These are phyloP conservation scores for Neurospora sp. DNA, from an alignment of 495 filamentous ascomycete genomes.

Conservation along the genomic window DNA sequence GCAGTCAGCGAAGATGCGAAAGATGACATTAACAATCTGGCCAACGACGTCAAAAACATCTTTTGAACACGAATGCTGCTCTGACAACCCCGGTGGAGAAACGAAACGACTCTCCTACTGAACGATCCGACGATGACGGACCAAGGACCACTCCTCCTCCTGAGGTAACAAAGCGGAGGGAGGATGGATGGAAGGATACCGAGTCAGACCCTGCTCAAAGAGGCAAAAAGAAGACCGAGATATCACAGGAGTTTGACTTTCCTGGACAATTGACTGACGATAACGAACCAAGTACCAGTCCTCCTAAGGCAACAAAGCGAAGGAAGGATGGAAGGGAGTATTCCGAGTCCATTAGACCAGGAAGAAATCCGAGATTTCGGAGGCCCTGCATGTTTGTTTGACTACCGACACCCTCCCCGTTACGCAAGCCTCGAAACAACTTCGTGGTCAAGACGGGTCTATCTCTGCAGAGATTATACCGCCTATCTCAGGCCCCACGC, in stretches of 20 bases:
- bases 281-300: background rate
- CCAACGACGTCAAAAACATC: background rate
- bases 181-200: background rate
- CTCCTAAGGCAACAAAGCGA: background rate
- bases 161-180: background rate
- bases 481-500: conserved; percentile 57
- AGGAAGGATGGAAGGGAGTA: background rate
- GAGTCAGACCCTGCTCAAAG: background rate
- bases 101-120: background rate
- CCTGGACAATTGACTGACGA: background rate
- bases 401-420: conserved; percentile 36
- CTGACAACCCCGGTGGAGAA: background rate
- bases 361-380: background rate
- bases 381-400: background rate
- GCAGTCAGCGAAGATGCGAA: background rate
- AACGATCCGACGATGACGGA: background rate
- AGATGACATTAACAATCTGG: background rate
- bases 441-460: conserved; percentile 60
- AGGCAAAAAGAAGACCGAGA: background rate
- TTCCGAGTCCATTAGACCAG: background rate
- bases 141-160: background rate
- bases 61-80: background rate
- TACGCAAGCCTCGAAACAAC: conserved; percentile 48
- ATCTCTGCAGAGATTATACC: conserved; percentile 78
- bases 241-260: background rate